phyloP scores from a whole-genome alignment of 768 basidiomycete genomes.

The Hygrophorus russula region DNA sequence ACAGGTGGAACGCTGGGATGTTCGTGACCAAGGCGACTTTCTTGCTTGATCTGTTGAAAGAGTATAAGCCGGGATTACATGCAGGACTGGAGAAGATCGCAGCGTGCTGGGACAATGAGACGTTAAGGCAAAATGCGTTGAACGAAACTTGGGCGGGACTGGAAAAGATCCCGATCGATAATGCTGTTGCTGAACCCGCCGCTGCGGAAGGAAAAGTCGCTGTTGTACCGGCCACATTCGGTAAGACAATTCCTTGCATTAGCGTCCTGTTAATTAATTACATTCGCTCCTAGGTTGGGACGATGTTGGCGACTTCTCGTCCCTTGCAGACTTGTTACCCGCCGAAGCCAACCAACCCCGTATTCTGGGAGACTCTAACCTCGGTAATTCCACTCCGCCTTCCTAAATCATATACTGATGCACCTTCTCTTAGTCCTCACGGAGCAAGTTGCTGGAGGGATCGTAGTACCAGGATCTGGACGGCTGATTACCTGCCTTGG shows the following conservation, averaged over 20 bases:
- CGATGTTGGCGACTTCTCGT: conserved; percentile 87
- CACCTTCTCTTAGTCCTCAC: conserved; percentile 48
- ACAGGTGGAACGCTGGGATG: conserved; percentile 92
- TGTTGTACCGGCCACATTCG: conserved; percentile 84
- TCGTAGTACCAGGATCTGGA: conserved; percentile 79
- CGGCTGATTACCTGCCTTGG: conserved; percentile 74
- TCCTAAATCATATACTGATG: conserved; percentile 7
- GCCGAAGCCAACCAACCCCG: conserved; percentile 81
- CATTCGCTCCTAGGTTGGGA: conserved; percentile 59
- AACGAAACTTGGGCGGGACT: conserved; percentile 64
- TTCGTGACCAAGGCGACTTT: conserved; percentile 79
- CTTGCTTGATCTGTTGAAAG: conserved; percentile 56
- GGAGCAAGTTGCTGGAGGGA: conserved; percentile 82
- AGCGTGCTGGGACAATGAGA: conserved; percentile 58
- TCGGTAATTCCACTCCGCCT: conserved; percentile 36
- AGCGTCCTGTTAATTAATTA: conserved; percentile 2
- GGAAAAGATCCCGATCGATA: conserved; percentile 83
- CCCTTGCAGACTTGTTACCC: conserved; percentile 76
- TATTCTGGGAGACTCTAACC: conserved; percentile 59
- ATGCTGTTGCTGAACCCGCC: conserved; percentile 84
- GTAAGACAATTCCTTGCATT: conserved; percentile 28
- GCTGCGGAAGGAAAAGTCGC: conserved; percentile 70
- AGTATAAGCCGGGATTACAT: conserved; percentile 65
- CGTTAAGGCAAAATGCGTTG: conserved; percentile 41
- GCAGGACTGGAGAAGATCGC: conserved; percentile 61